These are phyloP conservation scores for Durotheca rogersii DNA, from an alignment of 495 filamentous ascomycete genomes.

Conservation along the genomic window DNA sequence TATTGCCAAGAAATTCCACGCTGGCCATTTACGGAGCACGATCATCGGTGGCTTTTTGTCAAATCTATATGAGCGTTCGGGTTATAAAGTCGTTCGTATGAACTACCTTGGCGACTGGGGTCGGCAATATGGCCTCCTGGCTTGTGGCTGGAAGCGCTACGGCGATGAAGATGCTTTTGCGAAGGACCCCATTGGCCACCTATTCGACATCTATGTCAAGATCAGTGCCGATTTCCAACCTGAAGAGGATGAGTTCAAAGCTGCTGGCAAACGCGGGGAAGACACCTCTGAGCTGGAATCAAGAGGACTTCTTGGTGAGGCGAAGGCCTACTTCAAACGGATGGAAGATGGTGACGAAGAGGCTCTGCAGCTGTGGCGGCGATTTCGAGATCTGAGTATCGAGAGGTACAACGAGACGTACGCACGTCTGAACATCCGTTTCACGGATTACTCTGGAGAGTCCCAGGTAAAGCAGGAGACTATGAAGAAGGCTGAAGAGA, in stretches of 20 bases:
- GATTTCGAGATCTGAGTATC: constrained; percentile 66
- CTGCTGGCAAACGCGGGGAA: constrained; percentile 55
- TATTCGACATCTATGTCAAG: constrained; percentile 69
- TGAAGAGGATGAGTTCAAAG: constrained; percentile 58
- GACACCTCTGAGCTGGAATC: constrained; percentile 56
- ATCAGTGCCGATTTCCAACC: constrained; percentile 56
- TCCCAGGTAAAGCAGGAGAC: constrained; percentile 55
- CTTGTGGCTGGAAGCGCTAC: constrained; percentile 64
- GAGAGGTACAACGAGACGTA: constrained; percentile 64
- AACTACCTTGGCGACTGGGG: constrained; percentile 81
- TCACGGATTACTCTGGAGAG: constrained; percentile 71
- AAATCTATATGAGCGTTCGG: constrained; percentile 67
- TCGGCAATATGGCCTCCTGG: constrained; percentile 71
- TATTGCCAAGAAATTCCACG: constrained; percentile 74
- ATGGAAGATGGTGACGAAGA: constrained; percentile 66
- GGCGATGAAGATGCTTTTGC: constrained; percentile 58
- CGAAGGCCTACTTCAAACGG: constrained; percentile 67
- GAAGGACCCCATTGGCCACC: constrained; percentile 67
- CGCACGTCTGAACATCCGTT: constrained; percentile 65
- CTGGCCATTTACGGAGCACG: constrained; percentile 70
- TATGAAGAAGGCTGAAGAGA: constrained; percentile 55
- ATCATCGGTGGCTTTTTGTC: constrained; percentile 73
- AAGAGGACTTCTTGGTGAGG: constrained; percentile 52
- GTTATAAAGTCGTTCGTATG: constrained; percentile 70
- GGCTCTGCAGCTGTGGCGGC: constrained; percentile 63